phyloP scores from a whole-genome alignment of 73 alveolate genomes.

The Tetrahymena malaccensis region DNA sequence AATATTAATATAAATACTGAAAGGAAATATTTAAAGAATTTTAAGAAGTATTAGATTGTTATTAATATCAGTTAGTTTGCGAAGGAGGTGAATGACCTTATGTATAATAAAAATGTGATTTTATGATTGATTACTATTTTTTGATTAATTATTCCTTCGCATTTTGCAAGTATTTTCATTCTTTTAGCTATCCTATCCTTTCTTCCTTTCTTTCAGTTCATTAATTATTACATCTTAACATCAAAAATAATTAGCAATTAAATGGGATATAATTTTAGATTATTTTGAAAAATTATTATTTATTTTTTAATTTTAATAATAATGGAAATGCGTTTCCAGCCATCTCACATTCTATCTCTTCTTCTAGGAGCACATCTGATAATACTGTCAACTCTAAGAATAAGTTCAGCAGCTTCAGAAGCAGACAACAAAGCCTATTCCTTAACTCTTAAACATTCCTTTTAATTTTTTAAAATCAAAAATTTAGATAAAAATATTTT shows the following conservation, averaged over 20 bases:
- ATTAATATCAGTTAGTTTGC: neutral
- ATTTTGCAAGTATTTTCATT: neutral
- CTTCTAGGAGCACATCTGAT: conserved; percentile 93
- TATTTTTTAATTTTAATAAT: neutral
- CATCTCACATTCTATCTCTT: conserved; percentile 68
- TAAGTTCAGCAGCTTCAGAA: conserved; percentile 96
- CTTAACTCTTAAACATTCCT: conserved; percentile 92
- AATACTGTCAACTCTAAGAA: conserved; percentile 94
- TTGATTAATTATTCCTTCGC: neutral
- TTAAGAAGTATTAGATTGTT: neutral
- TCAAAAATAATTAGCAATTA: neutral
- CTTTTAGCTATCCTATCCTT: neutral
- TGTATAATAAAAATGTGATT: neutral
- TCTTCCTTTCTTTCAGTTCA: neutral
- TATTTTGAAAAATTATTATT: neutral
- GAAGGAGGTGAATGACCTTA: neutral
- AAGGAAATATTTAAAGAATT: neutral
- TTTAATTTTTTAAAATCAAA: neutral
- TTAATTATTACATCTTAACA: neutral
- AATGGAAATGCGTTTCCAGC: neutral
- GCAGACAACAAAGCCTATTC: conserved; percentile 92
- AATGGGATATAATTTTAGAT: neutral
- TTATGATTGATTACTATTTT: neutral
- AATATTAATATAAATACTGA: neutral
- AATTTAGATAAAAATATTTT: neutral